phyloP scores from a whole-genome alignment of 2,329 filamentous ascomycete species.

The Boeremia lycopersici region DNA sequence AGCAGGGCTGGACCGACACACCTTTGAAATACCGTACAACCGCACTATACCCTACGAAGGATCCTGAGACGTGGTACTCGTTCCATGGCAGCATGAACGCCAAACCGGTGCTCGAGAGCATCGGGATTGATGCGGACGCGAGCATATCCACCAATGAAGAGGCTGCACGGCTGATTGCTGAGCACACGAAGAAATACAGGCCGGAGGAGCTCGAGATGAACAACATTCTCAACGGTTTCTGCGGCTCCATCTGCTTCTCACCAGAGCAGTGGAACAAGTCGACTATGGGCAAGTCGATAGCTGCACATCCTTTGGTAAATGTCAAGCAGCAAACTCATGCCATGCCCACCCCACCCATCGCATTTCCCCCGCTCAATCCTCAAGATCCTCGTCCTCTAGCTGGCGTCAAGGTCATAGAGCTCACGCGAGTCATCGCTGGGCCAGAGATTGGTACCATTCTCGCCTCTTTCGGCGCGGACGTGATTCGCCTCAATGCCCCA shows the following conservation, averaged over 20 bases:
- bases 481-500: constrained; percentile 51
- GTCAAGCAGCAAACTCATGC: constrained; percentile 40
- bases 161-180: constrained; percentile 28
- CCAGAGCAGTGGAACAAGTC: constrained; percentile 54
- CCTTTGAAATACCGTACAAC: constrained; percentile 47
- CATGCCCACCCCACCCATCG: constrained; percentile 22
- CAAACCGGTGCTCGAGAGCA: constrained; percentile 51
- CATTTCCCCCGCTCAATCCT: constrained; percentile 40
- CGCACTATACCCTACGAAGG: constrained; percentile 53
- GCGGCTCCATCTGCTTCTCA: constrained; percentile 53
- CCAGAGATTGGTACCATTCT: constrained; percentile 47
- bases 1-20: constrained; percentile 47
- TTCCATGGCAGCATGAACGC: constrained; percentile 59
- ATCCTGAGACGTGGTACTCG: constrained; percentile 55
- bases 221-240: constrained; percentile 25
- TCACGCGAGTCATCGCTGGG: constrained; percentile 51
- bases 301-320: constrained; percentile 53
- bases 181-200: constrained; percentile 43
- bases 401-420: constrained; percentile 45
- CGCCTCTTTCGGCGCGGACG: constrained; percentile 50
- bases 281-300: constrained; percentile 52
- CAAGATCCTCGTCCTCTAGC: constrained; percentile 46
- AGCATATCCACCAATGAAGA: constrained; percentile 22
- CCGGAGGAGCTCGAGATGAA: constrained; percentile 26
- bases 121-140: constrained; percentile 51